These are phyloP conservation scores for Hymenoscyphus infarciens DNA, from an alignment of 2,329 filamentous ascomycete species.

Conservation along the genomic window DNA sequence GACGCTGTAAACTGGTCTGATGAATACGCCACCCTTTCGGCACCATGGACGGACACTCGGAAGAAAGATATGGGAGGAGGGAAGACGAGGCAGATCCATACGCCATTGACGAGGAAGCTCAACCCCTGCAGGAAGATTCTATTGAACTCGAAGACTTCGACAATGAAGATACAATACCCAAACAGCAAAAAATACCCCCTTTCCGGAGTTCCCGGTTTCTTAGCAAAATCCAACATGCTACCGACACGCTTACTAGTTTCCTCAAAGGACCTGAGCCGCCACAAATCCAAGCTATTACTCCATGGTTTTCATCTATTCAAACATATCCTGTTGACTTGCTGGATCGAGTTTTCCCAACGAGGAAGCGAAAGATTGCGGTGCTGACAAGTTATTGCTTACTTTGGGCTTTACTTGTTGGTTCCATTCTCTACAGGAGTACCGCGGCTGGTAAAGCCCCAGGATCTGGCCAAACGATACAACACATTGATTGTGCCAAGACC, in stretches of 20 bases:
- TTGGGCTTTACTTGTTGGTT: neutral
- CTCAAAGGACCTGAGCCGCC: constrained; percentile 1
- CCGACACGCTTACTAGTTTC: neutral
- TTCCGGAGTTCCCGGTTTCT: neutral
- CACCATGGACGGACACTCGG: neutral
- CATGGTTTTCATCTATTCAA: neutral
- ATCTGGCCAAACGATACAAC: neutral
- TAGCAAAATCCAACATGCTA: neutral
- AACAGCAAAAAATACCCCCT: neutral
- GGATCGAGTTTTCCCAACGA: neutral
- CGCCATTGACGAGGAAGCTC: neutral
- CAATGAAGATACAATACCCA: neutral
- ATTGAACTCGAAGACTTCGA: neutral
- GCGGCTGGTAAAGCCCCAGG: neutral
- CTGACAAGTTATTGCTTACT: neutral
- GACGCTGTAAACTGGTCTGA: neutral
- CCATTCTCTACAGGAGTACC: neutral
- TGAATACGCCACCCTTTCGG: neutral
- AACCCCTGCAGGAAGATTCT: neutral
- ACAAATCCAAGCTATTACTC: neutral
- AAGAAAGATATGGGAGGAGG: neutral
- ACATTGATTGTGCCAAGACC: constrained; percentile 62
- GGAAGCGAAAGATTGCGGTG: neutral
- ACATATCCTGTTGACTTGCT: neutral
- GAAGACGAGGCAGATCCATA: constrained; percentile 1